Evolutionary conservation across 192 early-diverging fungal genomes (phyloP), one percentile per base, ranked within the genome.

Genomic region (Coemansia sp.): DNA sequence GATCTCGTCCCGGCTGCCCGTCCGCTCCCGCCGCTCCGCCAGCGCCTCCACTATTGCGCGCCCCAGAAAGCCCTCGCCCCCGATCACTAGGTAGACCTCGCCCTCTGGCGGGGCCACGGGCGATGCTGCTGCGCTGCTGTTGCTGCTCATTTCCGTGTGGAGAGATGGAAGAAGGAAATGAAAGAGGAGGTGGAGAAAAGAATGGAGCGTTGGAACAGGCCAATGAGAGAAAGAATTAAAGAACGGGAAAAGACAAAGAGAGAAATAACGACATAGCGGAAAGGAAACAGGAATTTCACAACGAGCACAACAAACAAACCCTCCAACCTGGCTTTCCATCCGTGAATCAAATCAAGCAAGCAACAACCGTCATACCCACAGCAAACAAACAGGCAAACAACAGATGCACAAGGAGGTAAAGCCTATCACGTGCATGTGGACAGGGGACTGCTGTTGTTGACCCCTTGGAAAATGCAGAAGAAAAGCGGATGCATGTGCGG

Each of bases 41-140:
- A 98, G 89, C 48, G 90, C 86, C 2, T 88, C 73, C 54, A 92
- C 88, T 23, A 97, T 89, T 63, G 87, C 86, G 10, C 89, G 83
- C 41, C 94, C 95, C 23, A 97, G 87, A 77, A 97, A 97, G 8
- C 94, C 93, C 69, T 93, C 89, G 60, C 95, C 93, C 47, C 95
- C 94, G 56, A 94, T 90, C 39, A 95, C 87, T 0, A 95, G 78
- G 62, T 88, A 92, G 9, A 82, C 40, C 39, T 77, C 65, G 65
- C 59, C 50, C 19, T 81, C 57, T 5, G 57, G 13, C 12, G 57
- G 57, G 13, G 40, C 57, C 5, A 59, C 38, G 9, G 57, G 57
- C 5, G 57, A 59, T 9, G 57, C 57, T 4, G 12, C 57, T 40
- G 38, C 9, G 57, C 57, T 59, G 37, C 38, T 59, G n/a, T 59